Base-by-base conservation (phyloP, 1,284 basidiomycete species). In the Rhodotorula sp. region DNA sequence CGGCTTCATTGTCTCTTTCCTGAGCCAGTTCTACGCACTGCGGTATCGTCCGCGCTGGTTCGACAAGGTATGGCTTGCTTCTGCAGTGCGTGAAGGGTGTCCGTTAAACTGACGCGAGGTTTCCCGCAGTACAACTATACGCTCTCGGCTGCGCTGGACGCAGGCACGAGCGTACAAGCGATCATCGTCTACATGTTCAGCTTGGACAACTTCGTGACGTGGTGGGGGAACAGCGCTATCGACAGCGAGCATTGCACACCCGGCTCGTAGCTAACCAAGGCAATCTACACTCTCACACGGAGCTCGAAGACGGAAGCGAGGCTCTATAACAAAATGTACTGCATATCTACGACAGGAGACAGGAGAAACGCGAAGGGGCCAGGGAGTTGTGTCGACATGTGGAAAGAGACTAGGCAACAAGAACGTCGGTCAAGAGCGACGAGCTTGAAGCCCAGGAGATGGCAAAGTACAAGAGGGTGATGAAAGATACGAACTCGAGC, bases 151-250 rank as follows among this genome's bases (percentile, higher is more conserved):
- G 77, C 77, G 10, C 63, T 78, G 29, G 80, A 80, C 65, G 79
- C 79, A 3, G 80, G 78, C 14, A 79, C 79, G 6, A 74, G 71
- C 46, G 72, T 80, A 57, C 78, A 80, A 56, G 80, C 80, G 0
- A 58, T 80, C 26, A 62, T 73, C 3, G 69, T 79, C n/a, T 80
- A 80, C 67, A 16, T 80, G 5, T 62, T 80, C 20, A 73, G 76
- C 0, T 52, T 79, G 6, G 62, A 63, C 16, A 71, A 63, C 4
- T 73, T 76, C n/a, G 59, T 57, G 63, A 34, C 51, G 8, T 78
- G 76, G 76, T 79, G 77, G 76, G 76, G 76, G 0, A 79, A 79
- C 62, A 62, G 59, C 31, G 56, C 58, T 21, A 57, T 78, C 49
- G 78, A 79, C 46, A 77, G 74, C 12, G 78, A 79, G 51, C 78